Evolutionary conservation across 225 moss, liverwort and hornwort species (phyloP), one percentile per base, ranked within the genome.

Genomic region (Marchantia paleacea): DNA sequence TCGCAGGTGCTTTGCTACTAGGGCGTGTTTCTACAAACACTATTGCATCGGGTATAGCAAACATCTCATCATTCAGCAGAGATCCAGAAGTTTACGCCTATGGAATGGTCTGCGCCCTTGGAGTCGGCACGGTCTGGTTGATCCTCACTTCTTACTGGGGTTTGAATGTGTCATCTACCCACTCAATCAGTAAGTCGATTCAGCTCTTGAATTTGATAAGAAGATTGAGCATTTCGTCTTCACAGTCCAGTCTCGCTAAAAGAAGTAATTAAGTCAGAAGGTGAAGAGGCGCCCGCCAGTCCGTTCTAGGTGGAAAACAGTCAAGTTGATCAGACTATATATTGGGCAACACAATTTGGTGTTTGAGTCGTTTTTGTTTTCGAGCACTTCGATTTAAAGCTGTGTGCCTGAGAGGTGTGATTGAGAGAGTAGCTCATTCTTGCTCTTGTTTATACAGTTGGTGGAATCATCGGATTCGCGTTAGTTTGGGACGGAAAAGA

Each of bases 21-120:
- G 92, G 91, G 19, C 91, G 90, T 19, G 92, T 92, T 1, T 91
- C 91, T 8, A 92, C 92, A 18, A 91, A 90, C 81, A 87, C 91
- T 12, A 93, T 93, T 52, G 91, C 91, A 2, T 84, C 63, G 7
- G 92, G 92, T 1, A 91, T 93, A 10, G 92, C 92, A 0, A 51
- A 93, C 52, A 90, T 91, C 80, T 85, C 14, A 9, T 81, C 88
- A 6, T 93, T 93, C 81, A 52, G 66, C 13, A 77, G 65, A 6
- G 86, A 85, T 58, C 92, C 91, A 4, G 91, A 93, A 72, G 91
- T 90, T 22, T 93, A 89, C 31, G 92, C 92, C 24, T 93, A 93
- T 66, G 92, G 92, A 61, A 93, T 91, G 91, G 90, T 90, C 47
- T 91, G 92, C 79, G 92, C 92, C 24, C 81, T 91, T 79, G 75